A percentile compares a stretch with the other conserved stretches of the same genome.
Evolutionary conservation across 257 asterid species (phyloP).

Genomic region (Rubia yunnanensis): DNA sequence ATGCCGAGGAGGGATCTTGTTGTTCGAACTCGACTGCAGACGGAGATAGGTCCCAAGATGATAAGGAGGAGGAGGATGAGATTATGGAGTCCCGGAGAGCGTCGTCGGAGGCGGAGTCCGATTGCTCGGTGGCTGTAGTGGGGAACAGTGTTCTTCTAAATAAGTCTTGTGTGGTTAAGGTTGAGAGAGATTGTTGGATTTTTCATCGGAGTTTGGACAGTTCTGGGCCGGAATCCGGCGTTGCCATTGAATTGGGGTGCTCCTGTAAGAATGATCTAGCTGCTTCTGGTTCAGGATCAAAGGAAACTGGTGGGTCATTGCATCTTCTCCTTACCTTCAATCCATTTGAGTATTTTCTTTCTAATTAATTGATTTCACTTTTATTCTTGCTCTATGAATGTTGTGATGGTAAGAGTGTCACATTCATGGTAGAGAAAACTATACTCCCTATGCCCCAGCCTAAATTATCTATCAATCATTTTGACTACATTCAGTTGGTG

Average conservation of each 20-base stretch:
- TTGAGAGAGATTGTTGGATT: slow-evolving; percentile 71
- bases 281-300: slow-evolving; percentile 91
- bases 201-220: slow-evolving; percentile 69
- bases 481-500: background rate
- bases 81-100: slow-evolving; percentile 32
- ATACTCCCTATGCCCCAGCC: too few relatives aligned
- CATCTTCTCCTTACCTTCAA: background rate
- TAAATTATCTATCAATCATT: too few relatives aligned
- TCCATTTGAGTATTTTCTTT: background rate
- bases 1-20: slow-evolving; percentile 62
- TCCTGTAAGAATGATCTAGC: slow-evolving; percentile 83
- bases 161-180: slow-evolving; percentile 25
- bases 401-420: too few relatives aligned
- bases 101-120: slow-evolving; percentile 35
- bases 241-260: slow-evolving; percentile 77
- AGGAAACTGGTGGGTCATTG: slow-evolving; percentile 68
- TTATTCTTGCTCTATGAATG: background rate
- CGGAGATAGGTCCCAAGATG: slow-evolving; percentile 57
- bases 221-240: slow-evolving; percentile 48
- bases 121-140: slow-evolving; percentile 35
- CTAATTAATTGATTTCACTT: background rate
- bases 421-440: too few relatives aligned
- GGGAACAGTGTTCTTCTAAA: slow-evolving; percentile 30
- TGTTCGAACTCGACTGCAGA: slow-evolving; percentile 73
- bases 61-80: slow-evolving; percentile 46